Base-by-base conservation (phyloP, 2,329 filamentous ascomycete genomes). In the Aspergillus udagawae region DNA sequence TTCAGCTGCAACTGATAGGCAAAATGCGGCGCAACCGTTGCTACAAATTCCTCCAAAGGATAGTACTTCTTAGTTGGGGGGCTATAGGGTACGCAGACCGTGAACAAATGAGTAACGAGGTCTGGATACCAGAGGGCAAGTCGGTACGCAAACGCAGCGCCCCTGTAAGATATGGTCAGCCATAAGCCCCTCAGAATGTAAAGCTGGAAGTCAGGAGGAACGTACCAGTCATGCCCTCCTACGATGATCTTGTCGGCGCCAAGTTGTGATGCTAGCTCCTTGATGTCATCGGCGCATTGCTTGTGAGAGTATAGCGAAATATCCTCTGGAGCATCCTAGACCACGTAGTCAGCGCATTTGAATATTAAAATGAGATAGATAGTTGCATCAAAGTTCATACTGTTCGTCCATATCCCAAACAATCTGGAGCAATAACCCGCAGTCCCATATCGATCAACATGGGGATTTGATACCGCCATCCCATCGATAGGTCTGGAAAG, bases 391-490 rank as follows among this genome's bases (percentile, higher is more conserved):
- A 42, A 32, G 53, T 28, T 6, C 49, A 25, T 71, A 83, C 88
- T 27, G 90, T 94, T 57, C 85, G 83, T 27, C 89, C 90, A 72
- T 94, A 97, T 61, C 93, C 93, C 65, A 96, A 83, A 80, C 92
- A 87, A 74, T 97, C 91, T 0, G 91, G 89, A 10, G 86, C 90
- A 25, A 97, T 85, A 54, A 96, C 91, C 55, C 89, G 85, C 63
- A 93, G 83, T 23, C 88, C 88, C 56, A 91, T 79, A 5, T 86
- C 81, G 35, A 89, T 74, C 23, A 97, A 82, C 65, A 85, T 75
- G 0, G 92, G 92, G 58, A 97, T 89, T 74, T 97, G 92, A 75
- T 90, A 88, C 60, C 92, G 87, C 93, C 93, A 97, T 69, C 89
- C 91, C 69, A 92, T 86, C 8, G 85, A 84, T 20, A 94, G 75